phyloP scores from a whole-genome alignment of 371 early-diverging fungal species.

The Gilbertella persicaria region DNA sequence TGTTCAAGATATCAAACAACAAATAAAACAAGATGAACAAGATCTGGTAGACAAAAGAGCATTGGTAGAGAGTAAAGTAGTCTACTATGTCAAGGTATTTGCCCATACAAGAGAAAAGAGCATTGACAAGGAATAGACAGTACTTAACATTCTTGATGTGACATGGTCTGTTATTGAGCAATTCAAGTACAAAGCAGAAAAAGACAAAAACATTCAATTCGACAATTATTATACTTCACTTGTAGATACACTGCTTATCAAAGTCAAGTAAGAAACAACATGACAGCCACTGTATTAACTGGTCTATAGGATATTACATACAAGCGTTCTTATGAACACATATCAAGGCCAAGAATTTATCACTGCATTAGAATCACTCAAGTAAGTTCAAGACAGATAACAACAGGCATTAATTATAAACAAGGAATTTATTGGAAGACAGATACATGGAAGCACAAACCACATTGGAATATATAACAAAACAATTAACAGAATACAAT shows the following conservation, averaged over 20 bases:
- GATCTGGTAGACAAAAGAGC: neutral
- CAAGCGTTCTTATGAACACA: slow-evolving; percentile 11
- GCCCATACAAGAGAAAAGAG: neutral
- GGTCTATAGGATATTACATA: slow-evolving; percentile 13
- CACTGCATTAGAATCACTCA: slow-evolving; percentile 12
- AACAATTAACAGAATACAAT: slow-evolving; percentile 15
- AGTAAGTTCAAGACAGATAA: slow-evolving; percentile 7
- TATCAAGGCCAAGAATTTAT: slow-evolving; percentile 13
- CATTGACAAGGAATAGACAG: neutral
- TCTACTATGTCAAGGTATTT: neutral
- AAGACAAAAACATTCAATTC: slow-evolving; percentile 1
- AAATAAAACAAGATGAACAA: neutral
- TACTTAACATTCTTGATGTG: slow-evolving; percentile 10
- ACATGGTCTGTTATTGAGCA: slow-evolving; percentile 25
- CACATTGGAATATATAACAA: slow-evolving; percentile 7
- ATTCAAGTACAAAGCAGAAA: slow-evolving; percentile 15
- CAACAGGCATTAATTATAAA: neutral
- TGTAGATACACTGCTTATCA: slow-evolving; percentile 11
- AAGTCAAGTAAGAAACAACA: slow-evolving; percentile 20
- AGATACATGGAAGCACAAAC: slow-evolving; percentile 12
- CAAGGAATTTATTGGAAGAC: slow-evolving; percentile 14
- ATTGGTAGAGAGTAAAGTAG: neutral
- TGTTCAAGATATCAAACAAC: neutral
- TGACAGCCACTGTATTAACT: too few relatives aligned
- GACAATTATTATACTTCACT: slow-evolving; percentile 9